Evolutionary conservation across 345 rosid species (phyloP).

Genomic region (Sisymbrium irio): DNA sequence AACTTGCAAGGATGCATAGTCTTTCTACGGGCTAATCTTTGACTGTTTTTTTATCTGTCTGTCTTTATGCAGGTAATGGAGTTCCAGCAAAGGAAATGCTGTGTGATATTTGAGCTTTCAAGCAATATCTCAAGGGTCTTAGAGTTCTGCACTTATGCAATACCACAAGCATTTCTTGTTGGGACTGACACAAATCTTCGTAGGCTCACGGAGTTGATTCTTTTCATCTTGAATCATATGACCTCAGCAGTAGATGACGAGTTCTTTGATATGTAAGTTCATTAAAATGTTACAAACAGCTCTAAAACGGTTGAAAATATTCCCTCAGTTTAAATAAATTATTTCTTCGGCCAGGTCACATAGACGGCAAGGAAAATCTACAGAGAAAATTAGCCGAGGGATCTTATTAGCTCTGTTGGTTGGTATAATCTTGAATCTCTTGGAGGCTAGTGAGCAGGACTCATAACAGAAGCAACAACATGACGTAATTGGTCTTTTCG

Average conservation of each 20-base stretch:
- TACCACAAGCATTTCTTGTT: conserved; percentile 75
- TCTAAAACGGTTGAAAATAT: not conserved
- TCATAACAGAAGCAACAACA: conserved; percentile 42
- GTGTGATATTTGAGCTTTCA: conserved; percentile 85
- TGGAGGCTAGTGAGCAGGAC: conserved; percentile 53
- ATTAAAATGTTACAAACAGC: not conserved
- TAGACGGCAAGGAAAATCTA: conserved; percentile 66
- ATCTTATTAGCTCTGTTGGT: conserved; percentile 84
- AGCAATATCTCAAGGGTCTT: conserved; percentile 87
- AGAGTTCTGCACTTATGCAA: conserved; percentile 87
- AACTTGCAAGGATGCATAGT: not conserved
- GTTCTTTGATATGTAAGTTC: conserved; percentile 86
- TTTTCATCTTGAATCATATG: conserved; percentile 77
- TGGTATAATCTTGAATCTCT: conserved; percentile 84
- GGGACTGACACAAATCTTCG: conserved; percentile 89
- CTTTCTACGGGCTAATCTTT: not conserved
- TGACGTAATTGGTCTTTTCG: conserved; percentile 69
- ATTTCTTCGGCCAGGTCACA: conserved; percentile 51
- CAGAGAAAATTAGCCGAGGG: conserved; percentile 74
- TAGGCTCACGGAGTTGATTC: conserved; percentile 79
- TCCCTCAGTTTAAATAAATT: not conserved
- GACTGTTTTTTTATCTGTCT: not conserved
- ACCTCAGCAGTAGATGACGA: conserved; percentile 85
- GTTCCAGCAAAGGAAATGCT: conserved; percentile 86
- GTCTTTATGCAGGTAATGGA: conserved; percentile 57